Conservation (phyloP, 495 filamentous ascomycete species). For the Hypoxylon intermedium region DNA sequence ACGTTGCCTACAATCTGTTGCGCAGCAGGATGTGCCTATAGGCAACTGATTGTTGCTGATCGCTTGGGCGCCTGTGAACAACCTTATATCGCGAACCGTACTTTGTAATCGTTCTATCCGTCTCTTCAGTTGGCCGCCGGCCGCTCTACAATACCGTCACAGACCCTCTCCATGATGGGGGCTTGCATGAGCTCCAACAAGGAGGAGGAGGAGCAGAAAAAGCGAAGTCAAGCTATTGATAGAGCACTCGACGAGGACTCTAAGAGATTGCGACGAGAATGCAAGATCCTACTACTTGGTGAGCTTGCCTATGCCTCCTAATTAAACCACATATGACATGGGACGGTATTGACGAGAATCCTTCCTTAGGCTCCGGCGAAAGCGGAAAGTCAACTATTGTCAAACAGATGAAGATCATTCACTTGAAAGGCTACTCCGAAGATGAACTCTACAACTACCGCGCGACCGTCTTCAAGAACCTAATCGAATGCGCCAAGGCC, state of each 20-base stretch:
- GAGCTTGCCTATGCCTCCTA: slow-evolving; percentile 42
- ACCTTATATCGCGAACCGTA: neutral
- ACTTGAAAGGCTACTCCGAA: slow-evolving; percentile 92
- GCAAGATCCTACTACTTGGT: slow-evolving; percentile 97
- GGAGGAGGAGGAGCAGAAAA: slow-evolving; percentile 88
- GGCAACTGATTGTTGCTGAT: neutral
- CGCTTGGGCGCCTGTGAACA: slow-evolving; percentile 3
- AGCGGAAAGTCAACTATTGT: slow-evolving; percentile 99
- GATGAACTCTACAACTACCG: slow-evolving; percentile 93
- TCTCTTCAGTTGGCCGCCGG: slow-evolving; percentile 5
- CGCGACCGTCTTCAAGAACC: slow-evolving; percentile 95
- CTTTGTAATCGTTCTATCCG: neutral
- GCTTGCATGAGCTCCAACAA: slow-evolving; percentile 83
- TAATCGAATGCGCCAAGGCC: slow-evolving; percentile 93
- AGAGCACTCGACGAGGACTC: slow-evolving; percentile 91
- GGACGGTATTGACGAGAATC: slow-evolving; percentile 9
- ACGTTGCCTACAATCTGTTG: slow-evolving; percentile 3
- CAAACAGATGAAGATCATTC: slow-evolving; percentile 99
- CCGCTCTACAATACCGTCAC: slow-evolving; percentile 1
- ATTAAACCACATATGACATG: neutral
- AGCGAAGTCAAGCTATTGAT: slow-evolving; percentile 92
- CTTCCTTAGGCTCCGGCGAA: slow-evolving; percentile 83
- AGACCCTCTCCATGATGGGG: slow-evolving; percentile 71
- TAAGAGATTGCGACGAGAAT: slow-evolving; percentile 87
- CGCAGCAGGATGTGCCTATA: slow-evolving; percentile 25